Percentiles rank a stretch among this genome's conserved stretches.
These are phyloP conservation scores for Sambucus nigra DNA, from an alignment of 129 eudicot genomes.

Conservation along the genomic window DNA sequence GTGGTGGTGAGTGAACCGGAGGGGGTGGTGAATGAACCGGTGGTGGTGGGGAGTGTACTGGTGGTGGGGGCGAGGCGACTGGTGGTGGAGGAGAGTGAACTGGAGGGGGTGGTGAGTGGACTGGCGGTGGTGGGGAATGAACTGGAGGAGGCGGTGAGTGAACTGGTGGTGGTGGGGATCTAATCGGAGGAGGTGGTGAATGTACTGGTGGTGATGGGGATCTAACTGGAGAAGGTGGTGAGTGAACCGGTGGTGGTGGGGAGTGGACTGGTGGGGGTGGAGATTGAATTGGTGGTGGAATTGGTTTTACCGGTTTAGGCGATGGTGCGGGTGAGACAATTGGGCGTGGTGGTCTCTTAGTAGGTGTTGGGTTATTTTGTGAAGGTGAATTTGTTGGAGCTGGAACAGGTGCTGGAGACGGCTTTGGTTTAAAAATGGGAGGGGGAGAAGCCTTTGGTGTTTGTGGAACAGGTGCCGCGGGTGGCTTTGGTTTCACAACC, in stretches of 20 bases:
- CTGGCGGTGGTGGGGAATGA: conserved; percentile 26
- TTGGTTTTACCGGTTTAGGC: neutral
- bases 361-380: no score
- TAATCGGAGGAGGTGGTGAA: conserved; percentile 1
- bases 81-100: conserved; percentile 21
- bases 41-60: conserved; percentile 18
- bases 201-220: neutral
- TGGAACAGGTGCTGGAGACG: conserved; percentile 4
- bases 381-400: neutral
- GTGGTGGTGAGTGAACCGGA: conserved; percentile 20
- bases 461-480: conserved; percentile 3
- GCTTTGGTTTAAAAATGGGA: neutral
- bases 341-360: no score
- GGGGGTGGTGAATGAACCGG: conserved; percentile 12
- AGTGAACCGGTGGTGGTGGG: neutral
- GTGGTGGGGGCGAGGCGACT: conserved; percentile 11
- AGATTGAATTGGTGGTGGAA: neutral
- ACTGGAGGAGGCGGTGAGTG: conserved; percentile 21
- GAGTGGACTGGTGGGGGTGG: neutral
- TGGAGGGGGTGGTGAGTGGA: conserved; percentile 22
- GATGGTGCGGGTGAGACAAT: neutral
- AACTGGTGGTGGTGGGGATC: conserved; percentile 21
- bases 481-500: neutral
- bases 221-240: neutral
- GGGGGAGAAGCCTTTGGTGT: conserved; percentile 3